These are phyloP conservation scores for Polymyxa betae DNA, from an alignment of 208 protist species.

Conservation along the genomic window DNA sequence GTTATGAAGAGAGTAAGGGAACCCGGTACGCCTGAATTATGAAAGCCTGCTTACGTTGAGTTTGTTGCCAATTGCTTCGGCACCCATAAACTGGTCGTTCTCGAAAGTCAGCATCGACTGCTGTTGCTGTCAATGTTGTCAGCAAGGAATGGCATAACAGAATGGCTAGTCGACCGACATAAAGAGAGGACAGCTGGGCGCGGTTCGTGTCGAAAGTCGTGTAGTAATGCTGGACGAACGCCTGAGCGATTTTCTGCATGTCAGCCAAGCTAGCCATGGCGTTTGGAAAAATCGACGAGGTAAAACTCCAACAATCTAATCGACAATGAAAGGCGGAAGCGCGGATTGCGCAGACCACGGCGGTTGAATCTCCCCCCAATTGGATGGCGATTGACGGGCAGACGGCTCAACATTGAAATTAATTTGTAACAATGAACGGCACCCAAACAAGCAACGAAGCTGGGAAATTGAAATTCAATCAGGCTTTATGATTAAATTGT, in stretches of 20 bases:
- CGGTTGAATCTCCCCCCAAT: too few species aligned
- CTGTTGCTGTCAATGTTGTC: not conserved
- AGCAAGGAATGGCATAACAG: not conserved
- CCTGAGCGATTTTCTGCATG: slow-evolving; percentile 18
- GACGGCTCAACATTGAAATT: too few species aligned
- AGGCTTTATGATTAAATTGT: too few species aligned
- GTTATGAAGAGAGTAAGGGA: not conserved
- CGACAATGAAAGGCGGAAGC: too few species aligned
- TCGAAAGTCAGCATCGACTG: slow-evolving; percentile 50
- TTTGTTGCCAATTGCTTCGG: not conserved
- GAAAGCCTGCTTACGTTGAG: not conserved
- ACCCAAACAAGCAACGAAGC: too few species aligned
- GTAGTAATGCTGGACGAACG: slow-evolving; percentile 54
- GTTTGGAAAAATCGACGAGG: too few species aligned
- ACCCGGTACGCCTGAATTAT: not conserved
- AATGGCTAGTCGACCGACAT: not conserved
- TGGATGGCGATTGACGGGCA: too few species aligned
- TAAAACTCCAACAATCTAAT: too few species aligned
- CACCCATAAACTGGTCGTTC: slow-evolving; percentile 51
- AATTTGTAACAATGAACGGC: too few species aligned
- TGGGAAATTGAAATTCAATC: too few species aligned
- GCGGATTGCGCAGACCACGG: too few species aligned
- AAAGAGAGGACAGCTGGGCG: not conserved
- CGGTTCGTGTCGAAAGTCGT: slow-evolving; percentile 48
- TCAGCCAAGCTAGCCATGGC: too few species aligned